These are phyloP conservation scores for Letharia lupina DNA, from an alignment of 495 filamentous ascomycete species.

Conservation along the genomic window DNA sequence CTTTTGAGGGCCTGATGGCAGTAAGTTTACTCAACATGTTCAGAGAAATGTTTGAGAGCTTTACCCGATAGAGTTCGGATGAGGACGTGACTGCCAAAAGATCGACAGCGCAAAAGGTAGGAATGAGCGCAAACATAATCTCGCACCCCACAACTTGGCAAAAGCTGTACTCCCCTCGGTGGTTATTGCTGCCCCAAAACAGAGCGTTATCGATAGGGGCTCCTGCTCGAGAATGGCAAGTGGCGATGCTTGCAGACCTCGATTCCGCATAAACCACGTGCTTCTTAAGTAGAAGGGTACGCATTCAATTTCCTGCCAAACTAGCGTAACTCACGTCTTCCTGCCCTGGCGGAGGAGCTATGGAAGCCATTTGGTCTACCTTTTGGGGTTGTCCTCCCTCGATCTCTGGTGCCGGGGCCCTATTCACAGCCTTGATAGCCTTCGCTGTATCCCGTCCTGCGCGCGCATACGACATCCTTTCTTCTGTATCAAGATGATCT, in stretches of 20 bases:
- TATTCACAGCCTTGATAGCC: constrained; percentile 31
- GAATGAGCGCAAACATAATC: background rate
- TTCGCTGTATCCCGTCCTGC: constrained; percentile 59
- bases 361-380: constrained; percentile 41
- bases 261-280: background rate
- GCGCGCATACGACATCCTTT: constrained; percentile 63
- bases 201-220: background rate
- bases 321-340: constrained; percentile 78
- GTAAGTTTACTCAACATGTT: background rate
- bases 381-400: constrained; percentile 26
- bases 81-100: background rate
- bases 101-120: background rate
- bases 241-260: background rate
- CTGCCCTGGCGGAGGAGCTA: constrained; percentile 78
- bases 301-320: constrained; percentile 63
- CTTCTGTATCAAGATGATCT: constrained; percentile 78
- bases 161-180: background rate
- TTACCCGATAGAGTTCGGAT: background rate
- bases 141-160: background rate
- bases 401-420: constrained; percentile 27
- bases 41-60: background rate
- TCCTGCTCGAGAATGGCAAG: background rate
- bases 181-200: background rate
- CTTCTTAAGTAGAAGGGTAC: background rate
- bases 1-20: background rate